These are phyloP conservation scores for Aspergillus quadricinctus DNA, from an alignment of 2,329 filamentous ascomycete species.

Conservation along the genomic window DNA sequence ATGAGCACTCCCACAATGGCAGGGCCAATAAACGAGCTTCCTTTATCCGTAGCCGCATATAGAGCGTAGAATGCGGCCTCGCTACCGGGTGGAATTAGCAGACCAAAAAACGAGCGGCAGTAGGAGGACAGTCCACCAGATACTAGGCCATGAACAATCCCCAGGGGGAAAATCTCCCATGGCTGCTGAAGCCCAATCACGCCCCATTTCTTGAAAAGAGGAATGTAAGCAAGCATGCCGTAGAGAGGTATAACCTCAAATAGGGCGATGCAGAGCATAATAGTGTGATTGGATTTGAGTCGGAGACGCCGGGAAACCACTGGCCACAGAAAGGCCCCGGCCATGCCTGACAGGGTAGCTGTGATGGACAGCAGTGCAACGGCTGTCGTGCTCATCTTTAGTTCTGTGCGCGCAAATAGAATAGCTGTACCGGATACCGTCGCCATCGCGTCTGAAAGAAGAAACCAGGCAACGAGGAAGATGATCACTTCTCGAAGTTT, in stretches of 20 bases:
- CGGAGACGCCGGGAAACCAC: constrained; percentile 64
- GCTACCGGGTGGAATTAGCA: constrained; percentile 82
- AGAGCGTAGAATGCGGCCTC: constrained; percentile 91
- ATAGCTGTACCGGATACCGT: constrained; percentile 89
- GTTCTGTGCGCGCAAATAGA: constrained; percentile 82
- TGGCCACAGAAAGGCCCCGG: constrained; percentile 82
- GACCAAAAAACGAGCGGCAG: constrained; percentile 80
- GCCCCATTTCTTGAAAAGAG: constrained; percentile 67
- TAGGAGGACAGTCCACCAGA: constrained; percentile 81
- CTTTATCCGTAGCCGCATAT: constrained; percentile 93
- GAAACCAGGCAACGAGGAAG: constrained; percentile 83
- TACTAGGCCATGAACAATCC: constrained; percentile 80
- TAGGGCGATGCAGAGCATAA: constrained; percentile 76
- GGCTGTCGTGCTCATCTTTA: constrained; percentile 77
- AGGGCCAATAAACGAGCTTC: constrained; percentile 82
- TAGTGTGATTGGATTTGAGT: constrained; percentile 73
- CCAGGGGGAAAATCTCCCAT: constrained; percentile 91
- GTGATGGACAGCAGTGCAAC: constrained; percentile 86
- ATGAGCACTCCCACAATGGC: constrained; percentile 86
- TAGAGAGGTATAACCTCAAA: constrained; percentile 92
- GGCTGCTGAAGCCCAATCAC: constrained; percentile 76
- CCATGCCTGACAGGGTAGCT: constrained; percentile 71
- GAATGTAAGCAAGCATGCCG: constrained; percentile 77
- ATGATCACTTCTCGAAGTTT: constrained; percentile 70
- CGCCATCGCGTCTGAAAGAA: constrained; percentile 83